Evolutionary conservation across 2,329 filamentous ascomycete genomes (phyloP), one percentile per base, ranked within the genome.

Genomic region (Fusarium multiceps): DNA sequence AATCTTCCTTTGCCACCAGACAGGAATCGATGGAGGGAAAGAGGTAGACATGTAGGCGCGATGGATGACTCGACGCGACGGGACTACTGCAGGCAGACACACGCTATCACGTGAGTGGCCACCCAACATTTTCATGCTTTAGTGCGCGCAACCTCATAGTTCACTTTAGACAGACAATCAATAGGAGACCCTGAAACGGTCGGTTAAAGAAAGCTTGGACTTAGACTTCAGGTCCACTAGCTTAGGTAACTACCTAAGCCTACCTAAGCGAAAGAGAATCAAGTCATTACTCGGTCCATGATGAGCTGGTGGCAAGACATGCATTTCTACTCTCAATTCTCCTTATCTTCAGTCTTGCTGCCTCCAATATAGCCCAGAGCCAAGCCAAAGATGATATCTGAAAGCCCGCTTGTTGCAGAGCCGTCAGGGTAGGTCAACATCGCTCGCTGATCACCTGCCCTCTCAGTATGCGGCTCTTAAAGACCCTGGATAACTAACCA

Each of bases 61-160:
- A 71, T 59, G 20, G 50, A 23, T 42, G 54, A 55, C 47, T 59
- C 48, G 56, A 75, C 73, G 70, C 73, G 73, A 61, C 63, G 41
- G 23, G 23, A 47, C 14, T 28, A 28, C 14, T 28, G 42, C 58
- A 75, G 73, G 73, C 73, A 75, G 73, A 73, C 66, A 75, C 73
- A 68, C 73, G 73, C 18, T 65, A 32, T 75, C 73, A 75, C 73
- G 73, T 75, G 73, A 51, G 12, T 27, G 3, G 47, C 57, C 55
- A 37, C 18, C 34, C 13, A 34, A 14, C n/a, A 30, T 30, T 23
- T 50, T 34, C n/a, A 49, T 21, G 14, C 14, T 50, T 23, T 28
- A 32, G 16, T 55, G 34, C 10, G 34, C 12, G 30, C 30, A 13
- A 37, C 30, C 48, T 50, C 21, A 27, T 20, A 16, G 23, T 37